Percentiles rank a stretch among this genome's conserved stretches.
These are phyloP conservation scores for Paxillus ammoniavirescens DNA, from an alignment of 768 basidiomycete genomes.

Conservation along the genomic window DNA sequence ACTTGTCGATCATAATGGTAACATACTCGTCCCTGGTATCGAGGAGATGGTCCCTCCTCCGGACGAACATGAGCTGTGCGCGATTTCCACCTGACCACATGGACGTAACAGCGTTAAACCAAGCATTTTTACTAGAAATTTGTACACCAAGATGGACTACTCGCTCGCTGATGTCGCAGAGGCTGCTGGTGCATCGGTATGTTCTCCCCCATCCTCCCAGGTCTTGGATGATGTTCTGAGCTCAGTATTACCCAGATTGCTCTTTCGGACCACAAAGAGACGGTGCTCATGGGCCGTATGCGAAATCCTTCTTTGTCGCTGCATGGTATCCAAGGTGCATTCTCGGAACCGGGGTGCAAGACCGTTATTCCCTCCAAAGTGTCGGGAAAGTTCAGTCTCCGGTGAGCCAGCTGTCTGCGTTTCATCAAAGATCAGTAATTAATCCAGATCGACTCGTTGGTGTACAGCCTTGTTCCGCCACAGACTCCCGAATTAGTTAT, in stretches of 20 bases:
- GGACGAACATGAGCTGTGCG: conserved; percentile 68
- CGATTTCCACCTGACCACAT: conserved; percentile 4
- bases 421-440: background rate
- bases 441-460: background rate
- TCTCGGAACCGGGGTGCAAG: conserved; percentile 78
- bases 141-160: conserved; percentile 79
- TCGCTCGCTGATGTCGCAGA: conserved; percentile 68
- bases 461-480: conserved; percentile 71
- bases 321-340: conserved; percentile 96
- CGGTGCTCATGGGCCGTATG: conserved; percentile 92
- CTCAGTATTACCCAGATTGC: conserved; percentile 43
- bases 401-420: conserved; percentile 41
- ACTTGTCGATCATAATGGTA: conserved; percentile 76
- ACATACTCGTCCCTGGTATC: conserved; percentile 86
- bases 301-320: conserved; percentile 83
- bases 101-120: background rate
- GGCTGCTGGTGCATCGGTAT: conserved; percentile 63
- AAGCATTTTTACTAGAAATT: conserved; percentile 38
- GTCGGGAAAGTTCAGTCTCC: conserved; percentile 91
- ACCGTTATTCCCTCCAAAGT: conserved; percentile 94
- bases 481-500: conserved; percentile 77
- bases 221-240: background rate
- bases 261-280: conserved; percentile 72
- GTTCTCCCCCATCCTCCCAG: background rate
- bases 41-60: conserved; percentile 79